Evolutionary conservation across 805 yeast species (phyloP).

Genomic region (Cyberlindnera nakhonratchasimensis): DNA sequence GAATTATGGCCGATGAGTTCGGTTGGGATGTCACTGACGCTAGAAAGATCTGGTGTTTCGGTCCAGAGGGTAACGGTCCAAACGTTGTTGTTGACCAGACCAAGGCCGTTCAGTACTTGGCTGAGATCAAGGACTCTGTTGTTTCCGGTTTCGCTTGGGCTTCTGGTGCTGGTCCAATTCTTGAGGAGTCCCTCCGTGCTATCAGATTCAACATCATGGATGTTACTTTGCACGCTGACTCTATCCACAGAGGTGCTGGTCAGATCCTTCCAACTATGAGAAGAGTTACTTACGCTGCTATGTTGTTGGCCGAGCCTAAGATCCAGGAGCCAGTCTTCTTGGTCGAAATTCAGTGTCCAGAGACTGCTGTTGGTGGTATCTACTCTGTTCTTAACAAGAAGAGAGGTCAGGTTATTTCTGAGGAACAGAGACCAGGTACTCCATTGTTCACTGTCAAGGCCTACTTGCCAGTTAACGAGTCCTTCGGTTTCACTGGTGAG

Average conservation of each 20-base stretch:
- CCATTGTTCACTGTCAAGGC: conserved; percentile 99
- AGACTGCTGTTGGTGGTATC: conserved; percentile 99
- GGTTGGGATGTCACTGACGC: conserved; percentile 99
- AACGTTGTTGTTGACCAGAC: conserved; percentile 99
- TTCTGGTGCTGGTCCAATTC: conserved; percentile 98
- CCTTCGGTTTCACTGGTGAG: conserved; percentile 99
- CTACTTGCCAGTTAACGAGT: conserved; percentile 99
- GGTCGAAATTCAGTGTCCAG: conserved; percentile 99
- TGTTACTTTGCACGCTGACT: conserved; percentile 99
- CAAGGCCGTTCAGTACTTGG: conserved; percentile 98
- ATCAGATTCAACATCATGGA: conserved; percentile 97
- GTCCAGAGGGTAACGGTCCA: conserved; percentile 99
- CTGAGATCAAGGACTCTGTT: conserved; percentile 98
- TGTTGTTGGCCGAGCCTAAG: conserved; percentile 97
- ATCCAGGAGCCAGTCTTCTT: conserved; percentile 99
- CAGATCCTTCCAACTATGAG: conserved; percentile 99
- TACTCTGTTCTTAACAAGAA: conserved; percentile 98
- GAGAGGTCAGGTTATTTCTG: conserved; percentile 99
- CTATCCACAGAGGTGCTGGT: conserved; percentile 99
- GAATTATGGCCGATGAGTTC: conserved; percentile 97
- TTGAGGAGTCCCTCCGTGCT: conserved; percentile 96
- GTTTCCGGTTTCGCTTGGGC: conserved; percentile 99
- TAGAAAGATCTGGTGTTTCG: conserved; percentile 99
- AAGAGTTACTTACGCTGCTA: conserved; percentile 98
- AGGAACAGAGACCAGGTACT: conserved; percentile 99